Percentiles rank a stretch among this genome's conserved stretches.
Evolutionary conservation across 148 eudicot species (phyloP).

Genomic region (Rhododendron henanense): DNA sequence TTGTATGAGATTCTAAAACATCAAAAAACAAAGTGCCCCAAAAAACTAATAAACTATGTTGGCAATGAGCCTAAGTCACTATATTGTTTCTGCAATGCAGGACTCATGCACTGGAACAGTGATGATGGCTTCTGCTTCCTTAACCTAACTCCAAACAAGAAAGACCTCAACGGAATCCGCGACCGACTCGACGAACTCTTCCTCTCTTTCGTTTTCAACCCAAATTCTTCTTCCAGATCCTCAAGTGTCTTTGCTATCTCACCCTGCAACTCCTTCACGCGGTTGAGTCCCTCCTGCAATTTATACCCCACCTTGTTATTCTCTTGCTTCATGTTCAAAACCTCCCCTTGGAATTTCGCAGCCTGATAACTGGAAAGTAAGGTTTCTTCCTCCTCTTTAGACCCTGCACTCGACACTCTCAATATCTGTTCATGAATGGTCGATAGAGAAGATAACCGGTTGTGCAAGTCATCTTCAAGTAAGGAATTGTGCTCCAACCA

Average conservation of each 20-base stretch:
- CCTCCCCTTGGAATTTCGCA: conserved; percentile 81
- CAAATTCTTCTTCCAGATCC: conserved; percentile 55
- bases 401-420: conserved; percentile 23
- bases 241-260: conserved; percentile 42
- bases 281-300: conserved; percentile 47
- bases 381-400: conserved; percentile 21
- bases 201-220: conserved; percentile 22
- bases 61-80: conserved; percentile 22
- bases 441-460: conserved; percentile 50
- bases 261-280: conserved; percentile 41
- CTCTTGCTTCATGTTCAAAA: conserved; percentile 76
- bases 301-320: conserved; percentile 65
- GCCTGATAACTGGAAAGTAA: conserved; percentile 44
- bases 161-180: conserved; percentile 56
- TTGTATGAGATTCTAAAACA: background rate
- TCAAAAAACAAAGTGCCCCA: background rate
- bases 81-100: conserved; percentile 34
- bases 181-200: conserved; percentile 38
- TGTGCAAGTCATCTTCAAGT: conserved; percentile 57
- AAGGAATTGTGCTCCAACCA: conserved; percentile 70
- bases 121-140: conserved; percentile 47
- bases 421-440: conserved; percentile 56
- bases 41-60: background rate
- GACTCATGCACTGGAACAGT: conserved; percentile 51
- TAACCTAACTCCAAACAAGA: conserved; percentile 66